Percentiles rank a stretch among this genome's conserved stretches.
Evolutionary conservation across 1,284 basidiomycete species (phyloP).

Genomic region (Nidula niveotomentosa): DNA sequence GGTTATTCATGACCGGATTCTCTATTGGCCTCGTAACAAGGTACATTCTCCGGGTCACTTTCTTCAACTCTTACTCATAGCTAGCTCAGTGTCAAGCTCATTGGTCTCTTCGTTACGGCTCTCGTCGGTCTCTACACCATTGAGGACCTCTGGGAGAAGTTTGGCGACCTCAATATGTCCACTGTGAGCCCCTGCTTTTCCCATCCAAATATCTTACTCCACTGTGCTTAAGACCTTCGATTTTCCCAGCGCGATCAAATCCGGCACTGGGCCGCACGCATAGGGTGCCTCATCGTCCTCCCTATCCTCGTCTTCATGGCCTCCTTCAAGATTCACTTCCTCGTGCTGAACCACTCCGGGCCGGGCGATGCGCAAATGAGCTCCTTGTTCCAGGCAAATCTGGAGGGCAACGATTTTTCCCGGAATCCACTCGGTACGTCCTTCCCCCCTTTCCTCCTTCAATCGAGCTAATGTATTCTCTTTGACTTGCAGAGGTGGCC

Average conservation of each 20-base stretch:
- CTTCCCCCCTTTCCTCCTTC: slow-evolving; percentile 1
- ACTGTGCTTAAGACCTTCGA: slow-evolving; percentile 6
- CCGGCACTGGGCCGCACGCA: slow-evolving; percentile 90
- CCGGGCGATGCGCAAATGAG: slow-evolving; percentile 99
- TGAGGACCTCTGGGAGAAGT: slow-evolving; percentile 98
- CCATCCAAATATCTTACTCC: neutral
- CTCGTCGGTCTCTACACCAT: slow-evolving; percentile 96
- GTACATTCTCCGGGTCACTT: slow-evolving; percentile 31
- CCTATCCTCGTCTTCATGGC: slow-evolving; percentile 92
- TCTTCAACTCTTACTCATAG: neutral
- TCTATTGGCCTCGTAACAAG: slow-evolving; percentile 96
- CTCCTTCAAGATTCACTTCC: slow-evolving; percentile 95
- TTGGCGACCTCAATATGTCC: slow-evolving; percentile 94
- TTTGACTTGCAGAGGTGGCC: slow-evolving; percentile 67
- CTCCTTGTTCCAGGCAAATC: slow-evolving; percentile 97
- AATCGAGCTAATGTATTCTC: slow-evolving; percentile 2
- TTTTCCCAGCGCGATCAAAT: slow-evolving; percentile 70
- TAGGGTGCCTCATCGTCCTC: slow-evolving; percentile 85
- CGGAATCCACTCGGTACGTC: slow-evolving; percentile 80
- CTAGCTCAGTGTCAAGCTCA: slow-evolving; percentile 84
- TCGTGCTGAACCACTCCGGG: slow-evolving; percentile 92
- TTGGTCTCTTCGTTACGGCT: slow-evolving; percentile 94
- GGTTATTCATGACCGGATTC: slow-evolving; percentile 87
- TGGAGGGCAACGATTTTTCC: slow-evolving; percentile 92
- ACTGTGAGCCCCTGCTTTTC: slow-evolving; percentile 50